Base-by-base conservation (phyloP, 139 green algal genomes). In the Pseudopediastrum boryanum region DNA sequence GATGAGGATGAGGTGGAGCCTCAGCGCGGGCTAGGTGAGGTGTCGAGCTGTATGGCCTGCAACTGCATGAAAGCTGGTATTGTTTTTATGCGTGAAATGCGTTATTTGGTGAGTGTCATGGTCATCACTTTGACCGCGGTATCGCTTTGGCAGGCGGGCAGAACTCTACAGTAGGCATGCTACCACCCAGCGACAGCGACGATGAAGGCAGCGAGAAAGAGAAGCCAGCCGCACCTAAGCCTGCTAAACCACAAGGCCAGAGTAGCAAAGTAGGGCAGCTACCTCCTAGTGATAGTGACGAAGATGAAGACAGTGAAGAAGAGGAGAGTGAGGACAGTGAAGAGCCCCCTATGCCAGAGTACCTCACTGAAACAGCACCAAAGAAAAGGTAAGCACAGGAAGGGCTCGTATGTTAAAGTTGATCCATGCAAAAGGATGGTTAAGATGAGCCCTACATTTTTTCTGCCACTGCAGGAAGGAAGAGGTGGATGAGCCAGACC, bases 151-250 rank as follows among this genome's bases (percentile, higher is more conserved):
- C 59, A 88, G 81, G 71, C 23, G 83, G 56, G 4, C 91, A 95
- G 81, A 71, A 69, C 10, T 71, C 86, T 23, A 95, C 69, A 4
- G 91, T 86, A 19, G 91, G 91, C 52, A 89, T 95, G 90, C 59
- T 95, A 63, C 91, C 91, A 6, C 91, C 91, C 0, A 94, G 87
- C 50, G 86, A 91, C 54, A 92, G 84, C 31, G 90, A 93, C 7
- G 80, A 86, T 2, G 85, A 46, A 23, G 27, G n/a, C 5, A 33
- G 16, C 16, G 59, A 36, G 7, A 67, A 52, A 9, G 33, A 44
- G 31, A 43, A 74, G 43, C 46, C 56, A 19, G 43, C 13, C 38
- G 71, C n/a, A 33, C 54, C 54, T 38, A 64, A 41, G 36, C 25
- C 56, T 68, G 54, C 51, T 27, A 33, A 65, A 41, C 33, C 59